Conservation (phyloP, 2,329 filamentous ascomycete genomes). For the Fusarium albosuccineum region DNA sequence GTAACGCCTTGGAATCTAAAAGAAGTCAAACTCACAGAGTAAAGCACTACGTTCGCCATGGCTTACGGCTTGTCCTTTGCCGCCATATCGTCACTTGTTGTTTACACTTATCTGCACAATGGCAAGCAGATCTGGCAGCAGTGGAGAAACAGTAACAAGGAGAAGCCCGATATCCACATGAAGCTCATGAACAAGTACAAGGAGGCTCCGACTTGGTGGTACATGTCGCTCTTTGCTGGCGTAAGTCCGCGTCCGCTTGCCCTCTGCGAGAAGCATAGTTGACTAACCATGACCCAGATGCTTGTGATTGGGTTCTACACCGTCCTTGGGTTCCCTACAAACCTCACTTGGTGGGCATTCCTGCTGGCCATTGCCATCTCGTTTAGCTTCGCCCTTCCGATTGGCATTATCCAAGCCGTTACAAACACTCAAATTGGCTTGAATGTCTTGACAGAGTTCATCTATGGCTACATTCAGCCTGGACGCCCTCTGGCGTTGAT, state of each 20-base stretch:
- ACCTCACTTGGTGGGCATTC: slow-evolving; percentile 80
- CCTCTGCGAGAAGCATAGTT: slow-evolving; percentile 16
- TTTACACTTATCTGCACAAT: slow-evolving; percentile 76
- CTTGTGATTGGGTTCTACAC: slow-evolving; percentile 67
- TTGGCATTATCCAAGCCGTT: slow-evolving; percentile 77
- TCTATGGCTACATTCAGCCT: slow-evolving; percentile 81
- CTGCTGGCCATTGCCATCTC: slow-evolving; percentile 75
- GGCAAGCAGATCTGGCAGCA: slow-evolving; percentile 75
- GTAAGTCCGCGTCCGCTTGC: slow-evolving; percentile 53
- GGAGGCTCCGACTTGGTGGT: slow-evolving; percentile 75
- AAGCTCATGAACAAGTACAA: slow-evolving; percentile 73
- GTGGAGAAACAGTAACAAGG: slow-evolving; percentile 68
- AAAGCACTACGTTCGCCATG: slow-evolving; percentile 77
- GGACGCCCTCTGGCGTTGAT: slow-evolving; percentile 79
- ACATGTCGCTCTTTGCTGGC: slow-evolving; percentile 67
- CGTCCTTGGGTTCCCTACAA: slow-evolving; percentile 72
- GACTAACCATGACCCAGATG: slow-evolving; percentile 55
- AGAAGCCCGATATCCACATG: slow-evolving; percentile 75
- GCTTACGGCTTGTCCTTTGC: slow-evolving; percentile 80
- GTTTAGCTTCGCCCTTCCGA: slow-evolving; percentile 73
- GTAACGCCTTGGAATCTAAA: background rate
- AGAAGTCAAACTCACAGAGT: slow-evolving; percentile 19
- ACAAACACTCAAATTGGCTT: slow-evolving; percentile 79
- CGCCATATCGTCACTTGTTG: slow-evolving; percentile 75
- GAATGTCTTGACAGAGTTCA: slow-evolving; percentile 81